Percentiles rank a stretch among this genome's conserved stretches.
Conservation (phyloP, 768 basidiomycete species). For the Boletus rufocinnamomeus region DNA sequence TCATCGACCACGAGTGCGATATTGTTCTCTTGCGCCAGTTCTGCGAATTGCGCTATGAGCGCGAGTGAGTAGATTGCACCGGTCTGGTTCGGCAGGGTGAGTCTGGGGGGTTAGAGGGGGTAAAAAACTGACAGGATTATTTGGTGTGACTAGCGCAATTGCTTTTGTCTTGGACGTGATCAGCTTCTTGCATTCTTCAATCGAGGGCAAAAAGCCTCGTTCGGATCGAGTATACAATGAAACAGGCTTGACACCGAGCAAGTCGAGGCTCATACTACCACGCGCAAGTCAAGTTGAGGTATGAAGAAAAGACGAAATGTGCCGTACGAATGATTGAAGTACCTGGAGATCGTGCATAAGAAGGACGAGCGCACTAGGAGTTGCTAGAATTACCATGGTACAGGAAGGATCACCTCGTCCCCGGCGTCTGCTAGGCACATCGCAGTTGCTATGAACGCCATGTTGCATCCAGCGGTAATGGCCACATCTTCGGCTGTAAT, state of each 20-base stretch:
- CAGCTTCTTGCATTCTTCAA: constrained; percentile 47
- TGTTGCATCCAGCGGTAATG: constrained; percentile 70
- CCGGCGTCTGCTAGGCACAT: constrained; percentile 69
- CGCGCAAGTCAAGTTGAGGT: background rate
- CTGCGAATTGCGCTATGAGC: constrained; percentile 58
- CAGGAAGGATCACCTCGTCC: constrained; percentile 71
- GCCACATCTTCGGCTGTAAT: constrained; percentile 59
- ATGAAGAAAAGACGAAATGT: background rate
- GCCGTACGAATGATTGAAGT: constrained; percentile 63
- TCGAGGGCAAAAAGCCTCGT: constrained; percentile 62
- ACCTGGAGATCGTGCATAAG: constrained; percentile 40
- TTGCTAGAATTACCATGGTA: constrained; percentile 55
- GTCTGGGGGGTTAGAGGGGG: background rate
- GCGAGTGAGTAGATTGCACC: constrained; percentile 65
- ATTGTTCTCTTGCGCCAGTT: constrained; percentile 52
- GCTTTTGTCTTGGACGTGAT: constrained; percentile 64
- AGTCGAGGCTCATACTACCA: constrained; percentile 64
- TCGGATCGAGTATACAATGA: constrained; percentile 52
- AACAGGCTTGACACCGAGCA: constrained; percentile 62
- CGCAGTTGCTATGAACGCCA: constrained; percentile 64
- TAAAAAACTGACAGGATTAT: constrained; percentile 58
- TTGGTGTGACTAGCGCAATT: constrained; percentile 75
- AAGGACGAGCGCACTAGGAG: background rate
- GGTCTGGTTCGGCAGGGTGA: constrained; percentile 42
- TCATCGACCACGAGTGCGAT: constrained; percentile 82